Evolutionary conservation across 345 rosid species (phyloP).

Genomic region (Physaria fendleri): DNA sequence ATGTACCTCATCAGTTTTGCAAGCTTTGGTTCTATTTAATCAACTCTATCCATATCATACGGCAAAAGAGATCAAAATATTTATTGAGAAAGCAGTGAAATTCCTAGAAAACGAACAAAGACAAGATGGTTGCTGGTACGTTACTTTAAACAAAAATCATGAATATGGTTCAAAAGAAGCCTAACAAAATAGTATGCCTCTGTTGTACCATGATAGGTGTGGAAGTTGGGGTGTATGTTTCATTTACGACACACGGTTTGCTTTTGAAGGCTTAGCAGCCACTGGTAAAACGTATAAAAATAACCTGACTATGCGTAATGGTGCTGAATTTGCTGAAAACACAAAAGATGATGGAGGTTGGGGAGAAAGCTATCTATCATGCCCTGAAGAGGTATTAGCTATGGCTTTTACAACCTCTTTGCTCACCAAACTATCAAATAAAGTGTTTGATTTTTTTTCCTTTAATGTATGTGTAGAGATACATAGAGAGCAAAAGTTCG

Average conservation of each 20-base stretch:
- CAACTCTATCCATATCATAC: slow-evolving; percentile 36
- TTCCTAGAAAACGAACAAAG: slow-evolving; percentile 37
- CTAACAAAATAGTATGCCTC: too few relatives aligned
- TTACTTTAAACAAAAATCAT: too few relatives aligned
- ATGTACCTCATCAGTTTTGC: slow-evolving; percentile 48
- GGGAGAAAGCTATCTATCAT: slow-evolving; percentile 25
- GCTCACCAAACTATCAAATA: too few relatives aligned
- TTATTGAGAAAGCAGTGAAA: slow-evolving; percentile 31
- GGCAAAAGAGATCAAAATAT: slow-evolving; percentile 34
- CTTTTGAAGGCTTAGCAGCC: slow-evolving; percentile 12
- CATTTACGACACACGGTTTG: slow-evolving; percentile 24
- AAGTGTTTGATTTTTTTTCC: too few relatives aligned
- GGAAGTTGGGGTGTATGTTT: slow-evolving; percentile 29
- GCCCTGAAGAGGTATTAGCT: too few relatives aligned
- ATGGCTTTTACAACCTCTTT: too few relatives aligned
- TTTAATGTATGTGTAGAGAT: too few relatives aligned
- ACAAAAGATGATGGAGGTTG: slow-evolving; percentile 27
- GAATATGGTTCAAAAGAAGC: too few relatives aligned
- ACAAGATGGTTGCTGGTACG: slow-evolving; percentile 56
- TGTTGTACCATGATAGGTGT: too few relatives aligned
- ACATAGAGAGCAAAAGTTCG: too few relatives aligned
- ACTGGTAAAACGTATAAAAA: slow-evolving; percentile 17
- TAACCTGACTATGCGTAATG: slow-evolving; percentile 13
- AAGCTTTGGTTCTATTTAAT: slow-evolving; percentile 37
- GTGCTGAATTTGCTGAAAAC: not conserved